Conservation (phyloP, 2,329 filamentous ascomycete species). For the Metarhizium robertsii region DNA sequence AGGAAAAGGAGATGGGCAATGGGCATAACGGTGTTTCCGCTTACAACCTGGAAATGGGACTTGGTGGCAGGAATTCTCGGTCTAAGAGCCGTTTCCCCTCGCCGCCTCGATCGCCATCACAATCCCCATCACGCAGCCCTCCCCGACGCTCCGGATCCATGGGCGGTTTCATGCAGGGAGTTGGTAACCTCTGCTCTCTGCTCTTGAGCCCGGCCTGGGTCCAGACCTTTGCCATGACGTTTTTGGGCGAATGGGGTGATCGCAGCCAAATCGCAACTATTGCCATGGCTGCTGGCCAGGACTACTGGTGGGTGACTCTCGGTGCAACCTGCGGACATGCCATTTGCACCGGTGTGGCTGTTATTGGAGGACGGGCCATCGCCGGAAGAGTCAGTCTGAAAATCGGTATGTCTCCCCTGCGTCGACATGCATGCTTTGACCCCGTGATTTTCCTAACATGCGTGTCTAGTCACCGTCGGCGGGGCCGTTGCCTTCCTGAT, state of each 20-base stretch:
- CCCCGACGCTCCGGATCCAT: conserved; percentile 34
- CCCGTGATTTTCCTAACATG: neutral
- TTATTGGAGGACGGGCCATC: conserved; percentile 85
- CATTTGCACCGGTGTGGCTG: conserved; percentile 83
- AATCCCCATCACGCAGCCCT: conserved; percentile 56
- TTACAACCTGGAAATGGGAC: conserved; percentile 72
- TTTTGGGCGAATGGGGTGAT: conserved; percentile 96
- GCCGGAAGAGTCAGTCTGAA: conserved; percentile 90
- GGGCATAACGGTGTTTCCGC: conserved; percentile 47
- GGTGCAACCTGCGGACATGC: conserved; percentile 81
- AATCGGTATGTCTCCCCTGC: conserved; percentile 62
- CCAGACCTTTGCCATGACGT: conserved; percentile 98
- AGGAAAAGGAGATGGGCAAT: conserved; percentile 67
- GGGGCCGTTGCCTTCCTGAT: conserved; percentile 83
- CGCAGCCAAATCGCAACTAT: conserved; percentile 97
- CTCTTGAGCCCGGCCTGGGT: conserved; percentile 95
- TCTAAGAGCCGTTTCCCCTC: conserved; percentile 71
- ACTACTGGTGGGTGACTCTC: conserved; percentile 97
- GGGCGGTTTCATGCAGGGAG: conserved; percentile 44
- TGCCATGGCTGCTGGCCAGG: conserved; percentile 95
- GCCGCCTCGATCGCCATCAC: conserved; percentile 69
- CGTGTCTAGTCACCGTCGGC: conserved; percentile 68
- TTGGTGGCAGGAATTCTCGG: conserved; percentile 59
- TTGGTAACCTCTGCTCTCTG: conserved; percentile 79
- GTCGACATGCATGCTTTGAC: neutral